phyloP scores from a whole-genome alignment of 345 rosid species.

The Rhizophora apiculata region DNA sequence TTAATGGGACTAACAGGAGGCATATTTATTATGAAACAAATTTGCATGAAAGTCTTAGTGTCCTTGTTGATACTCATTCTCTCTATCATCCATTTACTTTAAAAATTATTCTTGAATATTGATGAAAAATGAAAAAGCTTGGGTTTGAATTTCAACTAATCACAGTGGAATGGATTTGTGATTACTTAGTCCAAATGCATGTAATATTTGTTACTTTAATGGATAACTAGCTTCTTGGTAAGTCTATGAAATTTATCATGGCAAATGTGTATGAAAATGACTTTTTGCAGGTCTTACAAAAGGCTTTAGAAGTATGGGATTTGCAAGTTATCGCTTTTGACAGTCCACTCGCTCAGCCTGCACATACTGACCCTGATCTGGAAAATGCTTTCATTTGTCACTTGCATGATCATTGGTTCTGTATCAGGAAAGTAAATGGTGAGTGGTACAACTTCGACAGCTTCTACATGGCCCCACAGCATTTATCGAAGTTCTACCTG shows the following conservation, averaged over 20 bases:
- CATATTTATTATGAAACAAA: too few species aligned
- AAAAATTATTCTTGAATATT: too few species aligned
- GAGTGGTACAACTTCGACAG: constrained; percentile 99
- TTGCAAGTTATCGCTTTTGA: constrained; percentile 82
- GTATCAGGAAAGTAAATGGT: constrained; percentile 77
- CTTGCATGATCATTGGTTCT: constrained; percentile 94
- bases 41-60: too few species aligned
- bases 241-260: constrained; percentile 2
- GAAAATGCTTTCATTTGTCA: constrained; percentile 91
- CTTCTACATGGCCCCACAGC: constrained; percentile 80
- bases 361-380: constrained; percentile 82
- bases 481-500: constrained; percentile 85
- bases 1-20: too few species aligned
- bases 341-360: constrained; percentile 88
- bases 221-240: constrained; percentile 12
- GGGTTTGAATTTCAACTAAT: too few species aligned
- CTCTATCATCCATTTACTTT: too few species aligned
- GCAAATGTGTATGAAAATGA: constrained; percentile 5
- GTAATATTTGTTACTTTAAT: background rate
- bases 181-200: constrained; percentile 2
- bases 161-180: too few species aligned
- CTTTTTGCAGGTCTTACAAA: constrained; percentile 68
- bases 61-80: too few species aligned
- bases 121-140: too few species aligned
- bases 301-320: constrained; percentile 94